Conservation (phyloP, 2,329 filamentous ascomycete genomes). For the Harringtonia aguacate region DNA sequence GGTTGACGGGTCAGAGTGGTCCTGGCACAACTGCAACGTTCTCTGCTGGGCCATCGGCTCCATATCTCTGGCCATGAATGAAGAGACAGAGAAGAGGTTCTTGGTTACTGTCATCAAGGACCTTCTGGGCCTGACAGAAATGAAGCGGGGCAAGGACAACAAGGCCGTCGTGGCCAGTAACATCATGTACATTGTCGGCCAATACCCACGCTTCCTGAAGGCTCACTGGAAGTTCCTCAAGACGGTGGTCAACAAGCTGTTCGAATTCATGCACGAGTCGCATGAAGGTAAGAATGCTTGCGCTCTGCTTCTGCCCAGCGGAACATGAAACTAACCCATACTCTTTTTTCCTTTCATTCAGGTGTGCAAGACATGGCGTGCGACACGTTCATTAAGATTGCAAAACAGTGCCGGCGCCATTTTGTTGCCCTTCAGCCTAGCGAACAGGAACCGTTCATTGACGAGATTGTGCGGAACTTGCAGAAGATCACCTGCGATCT, state of each 20-base stretch:
- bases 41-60: constrained; percentile 99
- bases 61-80: constrained; percentile 97
- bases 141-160: constrained; percentile 99
- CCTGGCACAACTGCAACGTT: constrained; percentile 99
- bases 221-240: constrained; percentile 99
- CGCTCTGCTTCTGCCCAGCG: not conserved
- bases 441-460: constrained; percentile 92
- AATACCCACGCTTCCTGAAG: constrained; percentile 96
- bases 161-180: constrained; percentile 98
- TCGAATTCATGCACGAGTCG: constrained; percentile 99
- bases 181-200: constrained; percentile 99
- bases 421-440: constrained; percentile 94
- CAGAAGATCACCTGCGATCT: constrained; percentile 92
- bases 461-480: constrained; percentile 94
- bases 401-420: constrained; percentile 92
- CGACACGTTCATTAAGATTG: constrained; percentile 99
- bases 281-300: constrained; percentile 70
- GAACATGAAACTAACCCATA: not conserved
- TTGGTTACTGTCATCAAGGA: constrained; percentile 98
- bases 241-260: constrained; percentile 98
- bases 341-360: constrained; percentile 17
- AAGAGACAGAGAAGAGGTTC: constrained; percentile 98
- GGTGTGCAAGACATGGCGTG: constrained; percentile 99
- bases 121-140: constrained; percentile 88
- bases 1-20: constrained; percentile 94